These are phyloP conservation scores for Funneliformis geosporum DNA, from an alignment of 192 early-diverging fungal species.

Conservation along the genomic window DNA sequence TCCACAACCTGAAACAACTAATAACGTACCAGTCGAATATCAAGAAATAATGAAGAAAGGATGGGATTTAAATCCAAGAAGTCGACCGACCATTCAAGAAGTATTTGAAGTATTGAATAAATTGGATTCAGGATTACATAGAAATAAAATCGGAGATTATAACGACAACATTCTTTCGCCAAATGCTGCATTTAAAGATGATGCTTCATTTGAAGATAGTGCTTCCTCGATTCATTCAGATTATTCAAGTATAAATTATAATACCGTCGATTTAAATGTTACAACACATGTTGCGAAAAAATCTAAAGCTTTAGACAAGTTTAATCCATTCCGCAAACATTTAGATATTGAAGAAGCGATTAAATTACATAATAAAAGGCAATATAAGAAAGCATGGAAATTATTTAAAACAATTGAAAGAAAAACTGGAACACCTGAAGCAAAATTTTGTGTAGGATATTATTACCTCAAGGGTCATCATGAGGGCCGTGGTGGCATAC, in stretches of 20 bases:
- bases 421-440: too few relatives aligned
- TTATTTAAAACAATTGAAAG: background rate
- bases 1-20: background rate
- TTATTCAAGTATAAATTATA: background rate
- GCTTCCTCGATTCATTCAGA: background rate
- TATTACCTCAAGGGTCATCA: too few relatives aligned
- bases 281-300: background rate
- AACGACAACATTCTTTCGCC: background rate
- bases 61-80: conserved; percentile 38
- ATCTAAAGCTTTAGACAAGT: background rate
- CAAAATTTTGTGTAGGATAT: too few relatives aligned
- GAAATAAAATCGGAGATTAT: background rate
- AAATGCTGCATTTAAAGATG: background rate
- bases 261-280: background rate
- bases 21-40: conserved; percentile 37
- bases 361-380: background rate
- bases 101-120: background rate
- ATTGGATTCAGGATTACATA: background rate
- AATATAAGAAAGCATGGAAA: conserved; percentile 3
- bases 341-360: background rate
- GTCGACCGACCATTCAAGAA: conserved; percentile 35
- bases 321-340: background rate
- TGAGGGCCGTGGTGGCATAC: too few relatives aligned
- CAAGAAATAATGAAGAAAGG: conserved; percentile 39
- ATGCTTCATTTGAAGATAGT: too few relatives aligned